Percentiles rank a stretch among this genome's conserved stretches.
phyloP scores from a whole-genome alignment of 2,329 filamentous ascomycete genomes.

The Coniochaeta sp. region DNA sequence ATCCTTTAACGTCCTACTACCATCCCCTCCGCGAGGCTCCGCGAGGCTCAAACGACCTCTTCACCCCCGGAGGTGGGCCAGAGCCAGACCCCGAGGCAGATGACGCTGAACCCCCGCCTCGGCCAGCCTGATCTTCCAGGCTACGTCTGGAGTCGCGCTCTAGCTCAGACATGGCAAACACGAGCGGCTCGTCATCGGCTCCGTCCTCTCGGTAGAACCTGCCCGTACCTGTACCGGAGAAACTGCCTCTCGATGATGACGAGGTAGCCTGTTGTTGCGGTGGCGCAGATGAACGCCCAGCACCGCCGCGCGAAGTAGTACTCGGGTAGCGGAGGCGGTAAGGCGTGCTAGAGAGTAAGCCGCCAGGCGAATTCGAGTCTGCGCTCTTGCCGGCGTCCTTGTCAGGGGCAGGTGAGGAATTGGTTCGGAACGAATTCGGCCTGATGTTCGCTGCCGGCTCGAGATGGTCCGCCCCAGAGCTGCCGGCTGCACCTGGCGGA shows the following conservation, averaged over 20 bases:
- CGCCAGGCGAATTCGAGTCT: constrained; percentile 5
- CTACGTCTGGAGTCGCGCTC: constrained; percentile 52
- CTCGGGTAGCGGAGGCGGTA: constrained; percentile 37
- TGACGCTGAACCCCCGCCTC: constrained; percentile 17
- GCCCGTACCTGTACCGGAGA: constrained; percentile 26
- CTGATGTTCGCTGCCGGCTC: constrained; percentile 36
- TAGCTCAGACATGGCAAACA: constrained; percentile 70
- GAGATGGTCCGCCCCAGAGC: constrained; percentile 15
- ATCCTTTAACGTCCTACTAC: no score
- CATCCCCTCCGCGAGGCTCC: constrained; percentile 16
- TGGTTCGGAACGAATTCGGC: constrained; percentile 18
- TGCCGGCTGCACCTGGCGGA: constrained; percentile 7
- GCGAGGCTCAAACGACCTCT: constrained; percentile 13
- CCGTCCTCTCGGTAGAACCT: constrained; percentile 42
- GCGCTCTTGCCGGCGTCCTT: neutral
- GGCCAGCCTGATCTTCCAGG: constrained; percentile 41
- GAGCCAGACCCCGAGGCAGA: neutral
- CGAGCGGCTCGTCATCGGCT: constrained; percentile 59
- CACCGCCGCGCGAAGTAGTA: constrained; percentile 19
- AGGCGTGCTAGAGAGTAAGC: constrained; percentile 19
- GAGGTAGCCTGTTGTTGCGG: constrained; percentile 26
- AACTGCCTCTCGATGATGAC: constrained; percentile 36
- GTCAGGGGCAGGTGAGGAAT: constrained; percentile 21
- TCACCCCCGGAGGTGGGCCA: neutral
- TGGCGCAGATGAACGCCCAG: constrained; percentile 24